Evolutionary conservation across 768 basidiomycete species (phyloP), one percentile per base, ranked within the genome.

Genomic region (Lactifluus volemus): DNA sequence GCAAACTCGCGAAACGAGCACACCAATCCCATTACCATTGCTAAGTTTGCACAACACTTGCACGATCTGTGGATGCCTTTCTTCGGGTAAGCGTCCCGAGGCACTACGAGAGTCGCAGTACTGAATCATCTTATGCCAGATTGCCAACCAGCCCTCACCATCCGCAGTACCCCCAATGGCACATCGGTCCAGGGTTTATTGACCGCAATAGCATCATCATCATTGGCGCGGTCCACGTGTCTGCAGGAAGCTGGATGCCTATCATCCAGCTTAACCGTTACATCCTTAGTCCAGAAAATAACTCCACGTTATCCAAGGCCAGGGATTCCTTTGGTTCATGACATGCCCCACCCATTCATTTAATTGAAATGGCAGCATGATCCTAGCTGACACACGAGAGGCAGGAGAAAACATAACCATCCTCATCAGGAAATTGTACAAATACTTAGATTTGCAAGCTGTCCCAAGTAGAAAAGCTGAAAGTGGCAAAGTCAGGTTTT

Each of bases 201-300:
- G 10, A 17, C 8, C 59, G 17, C 17, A 10, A 19, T 7, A 14
- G 51, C 0, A 53, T 61, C 41, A 17, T 52, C 1, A 36, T 63
- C 34, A 55, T 61, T 10, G 62, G 62, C 1, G 62, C 50, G 0
- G 29, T 61, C 14, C 62, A 63, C 8, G 59, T 63, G 1, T 39
- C 53, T 11, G 14, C 53, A 1, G 59, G 42, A 10, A 45, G 53
- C 19, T 63, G 62, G 62, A 61, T 61, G 62, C 62, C 62, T 0
- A 55, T 63, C 3, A 15, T 63, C 34, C 62, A 63, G 21, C 59
- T 63, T 3, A 47, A 10, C 12, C 58, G 42, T 21, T 58, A n/a
- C 39, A 36, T 62, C 4, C 53, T 4, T 62, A 25, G 25, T 14
- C 60, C 55, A 52, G 44, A 38, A n/a, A 3, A 41, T 14, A 17